Base-by-base conservation (phyloP, 306 rosid genomes). In the Echinosophora koreensis region DNA sequence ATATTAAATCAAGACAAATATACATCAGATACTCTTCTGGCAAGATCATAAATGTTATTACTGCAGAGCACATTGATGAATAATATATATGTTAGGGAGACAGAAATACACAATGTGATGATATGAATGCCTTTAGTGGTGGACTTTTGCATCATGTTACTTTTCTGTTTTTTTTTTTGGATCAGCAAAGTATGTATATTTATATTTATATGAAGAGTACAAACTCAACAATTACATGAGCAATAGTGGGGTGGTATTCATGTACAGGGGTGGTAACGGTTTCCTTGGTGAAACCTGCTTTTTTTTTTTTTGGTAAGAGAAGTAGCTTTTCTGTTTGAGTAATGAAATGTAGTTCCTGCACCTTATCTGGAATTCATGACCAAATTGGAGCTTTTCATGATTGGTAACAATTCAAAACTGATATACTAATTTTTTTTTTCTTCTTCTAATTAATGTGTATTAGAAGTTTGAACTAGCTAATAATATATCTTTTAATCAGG, bases 21-120 rank as follows among this genome's bases (percentile, higher is more conserved):
- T 73, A 55, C 78, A 73, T 78, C 79, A 35, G 97, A 92, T 35
- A 76, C 88, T 47, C 42, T 73, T 66, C 83, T 92, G 97, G 97
- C 72, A 88, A 87, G 91, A 87, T 59, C 92, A 94, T 83, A 76
- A 84, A 62, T 81, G 5, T 51, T 90, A 73, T 69, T 94, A 90
- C 85, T 92, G 97, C 97, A 82, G 74, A 78, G 97, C 95, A 82
- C 71, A 78, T 55, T 94, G 78, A 86, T 94, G 89, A 87, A 90
- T 73, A 87, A 90, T 73, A 38, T 38, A 38, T 38, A 38, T 38
- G 64, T 80, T 63, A 83, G 71, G 44, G 69, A 63, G 62, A 85
- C 91, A 66, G 93, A 90, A 68, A 72, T 95, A 60, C 95, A 93
- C 82, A 92, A 92, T 41, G 87, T 95, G 81, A 90, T 92, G 97